Conservation (phyloP, 192 early-diverging fungal genomes). For the Coemansia sp. region DNA sequence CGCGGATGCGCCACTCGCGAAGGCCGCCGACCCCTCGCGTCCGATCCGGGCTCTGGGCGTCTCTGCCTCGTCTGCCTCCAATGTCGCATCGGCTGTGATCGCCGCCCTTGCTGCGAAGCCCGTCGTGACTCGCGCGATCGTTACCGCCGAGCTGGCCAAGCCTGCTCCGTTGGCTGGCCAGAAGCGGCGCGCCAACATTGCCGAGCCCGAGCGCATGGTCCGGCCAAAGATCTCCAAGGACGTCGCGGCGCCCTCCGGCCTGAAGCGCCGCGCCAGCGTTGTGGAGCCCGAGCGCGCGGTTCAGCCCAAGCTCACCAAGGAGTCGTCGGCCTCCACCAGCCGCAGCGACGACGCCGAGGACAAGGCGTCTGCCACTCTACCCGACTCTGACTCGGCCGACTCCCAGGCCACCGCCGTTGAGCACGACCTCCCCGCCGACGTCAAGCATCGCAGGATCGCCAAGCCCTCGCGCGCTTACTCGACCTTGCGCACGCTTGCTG, state of each 20-base stretch:
- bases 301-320: conserved; percentile 20
- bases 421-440: background rate
- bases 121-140: background rate
- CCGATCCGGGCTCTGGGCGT: conserved; percentile 17
- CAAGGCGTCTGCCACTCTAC: conserved; percentile 8
- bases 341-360: background rate
- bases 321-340: background rate
- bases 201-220: conserved; percentile 25
- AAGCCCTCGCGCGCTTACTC: conserved; percentile 45
- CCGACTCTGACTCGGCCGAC: conserved; percentile 29
- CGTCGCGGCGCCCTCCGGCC: conserved; percentile 5
- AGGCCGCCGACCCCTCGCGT: background rate
- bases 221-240: conserved; percentile 18
- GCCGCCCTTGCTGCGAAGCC: conserved; percentile 2
- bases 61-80: conserved; percentile 33
- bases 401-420: conserved; percentile 49
- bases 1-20: conserved; percentile 1
- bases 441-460: conserved; percentile 36
- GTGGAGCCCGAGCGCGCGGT: conserved; percentile 30
- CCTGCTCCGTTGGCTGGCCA: conserved; percentile 25
- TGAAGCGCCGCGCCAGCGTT: conserved; percentile 34
- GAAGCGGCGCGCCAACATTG: conserved; percentile 35
- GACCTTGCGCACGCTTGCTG: conserved; percentile 15
- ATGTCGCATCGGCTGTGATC: conserved; percentile 18
- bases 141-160: background rate